Conservation (phyloP, 1,284 basidiomycete species). For the Rhodotorula sp. region DNA sequence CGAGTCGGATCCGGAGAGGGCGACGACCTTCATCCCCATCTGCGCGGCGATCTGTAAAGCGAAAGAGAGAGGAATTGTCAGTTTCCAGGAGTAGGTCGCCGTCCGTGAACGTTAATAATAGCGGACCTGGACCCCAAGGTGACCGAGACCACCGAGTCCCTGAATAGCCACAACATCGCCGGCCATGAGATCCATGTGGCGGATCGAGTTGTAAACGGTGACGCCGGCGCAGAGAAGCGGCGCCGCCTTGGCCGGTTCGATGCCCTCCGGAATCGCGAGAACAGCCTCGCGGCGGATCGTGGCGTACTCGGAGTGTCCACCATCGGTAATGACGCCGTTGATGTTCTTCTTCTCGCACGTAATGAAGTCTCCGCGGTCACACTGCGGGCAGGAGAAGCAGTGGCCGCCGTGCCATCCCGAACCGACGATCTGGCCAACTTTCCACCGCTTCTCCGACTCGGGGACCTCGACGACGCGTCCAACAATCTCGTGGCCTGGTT, state of each 20-base stretch:
- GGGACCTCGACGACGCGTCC: conserved; percentile 30
- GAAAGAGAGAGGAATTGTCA: background rate
- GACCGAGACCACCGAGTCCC: conserved; percentile 50
- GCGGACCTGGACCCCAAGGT: conserved; percentile 43
- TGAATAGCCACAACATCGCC: conserved; percentile 48
- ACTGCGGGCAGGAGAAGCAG: conserved; percentile 44
- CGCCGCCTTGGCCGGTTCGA: conserved; percentile 51
- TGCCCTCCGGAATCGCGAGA: conserved; percentile 46
- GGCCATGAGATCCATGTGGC: conserved; percentile 45
- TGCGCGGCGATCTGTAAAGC: background rate
- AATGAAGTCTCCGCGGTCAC: conserved; percentile 45
- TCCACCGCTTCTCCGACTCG: conserved; percentile 41
- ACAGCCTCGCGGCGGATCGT: conserved; percentile 50
- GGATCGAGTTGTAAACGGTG: conserved; percentile 49
- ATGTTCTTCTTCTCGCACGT: conserved; percentile 31
- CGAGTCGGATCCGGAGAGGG: conserved; percentile 44
- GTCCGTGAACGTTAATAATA: background rate
- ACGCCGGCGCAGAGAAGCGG: conserved; percentile 48
- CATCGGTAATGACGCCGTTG: conserved; percentile 49
- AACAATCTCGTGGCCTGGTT: conserved; percentile 32
- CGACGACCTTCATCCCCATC: conserved; percentile 47
- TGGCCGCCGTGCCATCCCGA: conserved; percentile 35
- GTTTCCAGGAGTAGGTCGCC: background rate
- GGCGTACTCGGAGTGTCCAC: conserved; percentile 50
- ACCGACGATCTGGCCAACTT: conserved; percentile 46